A percentile compares a stretch with the other conserved stretches of the same genome.
Conservation (phyloP, 164 flowering plant genomes). For the Tetrastigma voinierianum region DNA sequence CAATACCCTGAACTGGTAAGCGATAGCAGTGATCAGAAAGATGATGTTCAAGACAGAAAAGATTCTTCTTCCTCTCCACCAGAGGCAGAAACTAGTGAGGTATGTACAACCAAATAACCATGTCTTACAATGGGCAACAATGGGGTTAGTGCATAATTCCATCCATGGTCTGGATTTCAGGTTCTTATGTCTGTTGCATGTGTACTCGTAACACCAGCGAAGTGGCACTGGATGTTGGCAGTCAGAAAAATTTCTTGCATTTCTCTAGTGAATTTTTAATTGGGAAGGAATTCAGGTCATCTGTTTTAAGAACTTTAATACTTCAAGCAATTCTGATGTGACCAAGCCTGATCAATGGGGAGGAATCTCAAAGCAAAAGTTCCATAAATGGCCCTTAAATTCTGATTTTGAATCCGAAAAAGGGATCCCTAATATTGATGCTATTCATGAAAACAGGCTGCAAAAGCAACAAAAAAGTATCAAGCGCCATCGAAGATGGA, state of each 20-base stretch:
- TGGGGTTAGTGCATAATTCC: background rate
- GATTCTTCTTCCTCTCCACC: slow-evolving; percentile 43
- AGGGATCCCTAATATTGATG: slow-evolving; percentile 29
- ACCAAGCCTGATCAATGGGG: slow-evolving; percentile 36
- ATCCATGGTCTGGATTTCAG: slow-evolving; percentile 38
- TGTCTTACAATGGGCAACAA: background rate
- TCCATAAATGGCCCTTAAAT: slow-evolving; percentile 39
- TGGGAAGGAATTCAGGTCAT: slow-evolving; percentile 90
- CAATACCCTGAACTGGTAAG: slow-evolving; percentile 32
- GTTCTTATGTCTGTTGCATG: slow-evolving; percentile 76
- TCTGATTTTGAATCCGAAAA: slow-evolving; percentile 42
- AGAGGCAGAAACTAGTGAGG: slow-evolving; percentile 80
- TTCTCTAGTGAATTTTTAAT: slow-evolving; percentile 87
- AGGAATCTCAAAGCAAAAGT: slow-evolving; percentile 35
- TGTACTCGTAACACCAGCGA: slow-evolving; percentile 86
- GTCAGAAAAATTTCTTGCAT: slow-evolving; percentile 74
- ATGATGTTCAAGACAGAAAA: slow-evolving; percentile 49
- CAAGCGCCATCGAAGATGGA: slow-evolving; percentile 91
- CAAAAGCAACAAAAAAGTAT: slow-evolving; percentile 44
- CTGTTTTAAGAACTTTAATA: slow-evolving; percentile 53
- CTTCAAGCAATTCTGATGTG: slow-evolving; percentile 35
- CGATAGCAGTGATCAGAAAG: slow-evolving; percentile 46
- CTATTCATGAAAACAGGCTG: slow-evolving; percentile 23
- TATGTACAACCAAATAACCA: slow-evolving; percentile 16
- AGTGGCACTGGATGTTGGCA: slow-evolving; percentile 82